Base-by-base conservation (phyloP, 2,329 filamentous ascomycete species). In the Xylaria sp. region DNA sequence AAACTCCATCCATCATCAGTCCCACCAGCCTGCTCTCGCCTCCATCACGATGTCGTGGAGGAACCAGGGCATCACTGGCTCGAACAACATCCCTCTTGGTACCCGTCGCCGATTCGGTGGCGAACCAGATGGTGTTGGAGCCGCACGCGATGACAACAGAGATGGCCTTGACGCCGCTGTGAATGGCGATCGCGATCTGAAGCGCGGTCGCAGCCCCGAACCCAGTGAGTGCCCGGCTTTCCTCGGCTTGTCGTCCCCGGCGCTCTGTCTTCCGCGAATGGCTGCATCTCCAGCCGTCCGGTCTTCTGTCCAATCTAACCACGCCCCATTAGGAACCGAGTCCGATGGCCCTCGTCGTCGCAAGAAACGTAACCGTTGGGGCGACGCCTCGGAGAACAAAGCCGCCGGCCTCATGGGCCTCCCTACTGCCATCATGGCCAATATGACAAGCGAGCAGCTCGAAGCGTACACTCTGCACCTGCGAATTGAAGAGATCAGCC, bases 301-400 rank as follows among this genome's bases (percentile, higher is more conserved):
- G 18, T 4, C 11, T 8, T 2, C 34, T 51, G n/a, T 35, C 44
- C 13, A 61, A 16, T 39, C 64, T 64, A 59, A 64, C 18, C 16
- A n/a, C 18, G n/a, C 68, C 10, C 46, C 59, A 60, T 72, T 76
- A 72, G 80, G 82, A 67, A 76, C 80, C 64, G 82, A 83, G 60
- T 74, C 76, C 54, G 92, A 97, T 76, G 93, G 91, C 60, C 85
- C 88, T 64, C 90, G 90, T 74, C 89, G 89, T 70, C 91, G 94
- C 76, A 97, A 96, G 87, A 97, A 97, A 88, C 89, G 93, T 75
- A 99, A 99, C 76, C 88, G 94, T 73, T 99, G 94, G 94, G 94
- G 94, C 67, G 93, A 97, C 76, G 91, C 91, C 63, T 89, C 91
- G 58, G 94, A 99, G 78, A 99, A 99, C 80, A 99, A 99, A 82